Conservation (phyloP, 2,329 filamentous ascomycete genomes). For the Ophiosphaerella herpotricha region DNA sequence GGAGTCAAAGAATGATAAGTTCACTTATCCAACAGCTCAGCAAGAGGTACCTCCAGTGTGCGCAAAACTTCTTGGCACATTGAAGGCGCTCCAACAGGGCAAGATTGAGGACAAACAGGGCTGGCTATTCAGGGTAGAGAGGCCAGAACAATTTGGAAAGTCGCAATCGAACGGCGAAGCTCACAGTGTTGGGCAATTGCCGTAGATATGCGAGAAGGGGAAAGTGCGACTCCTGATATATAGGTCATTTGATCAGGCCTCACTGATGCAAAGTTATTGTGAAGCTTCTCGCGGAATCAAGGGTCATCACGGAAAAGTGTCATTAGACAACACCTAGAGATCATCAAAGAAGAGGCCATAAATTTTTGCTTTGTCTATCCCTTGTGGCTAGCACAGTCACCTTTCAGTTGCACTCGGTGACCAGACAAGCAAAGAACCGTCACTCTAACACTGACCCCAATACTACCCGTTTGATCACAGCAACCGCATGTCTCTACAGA, state of each 20-base stretch:
- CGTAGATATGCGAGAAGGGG: conserved; percentile 16
- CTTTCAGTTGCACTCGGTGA: no score
- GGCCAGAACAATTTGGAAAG: conserved; percentile 45
- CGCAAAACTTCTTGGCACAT: conserved; percentile 70
- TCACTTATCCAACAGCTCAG: conserved; percentile 59
- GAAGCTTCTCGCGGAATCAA: no score
- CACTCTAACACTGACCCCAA: no score
- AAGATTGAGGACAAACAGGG: conserved; percentile 76
- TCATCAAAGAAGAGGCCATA: no score
- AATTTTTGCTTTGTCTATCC: no score
- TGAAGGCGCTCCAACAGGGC: conserved; percentile 86
- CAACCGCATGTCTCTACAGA: no score
- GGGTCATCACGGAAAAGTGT: no score
- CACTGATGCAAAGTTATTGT: background rate
- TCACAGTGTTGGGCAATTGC: conserved; percentile 42
- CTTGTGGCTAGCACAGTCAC: no score
- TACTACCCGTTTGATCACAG: no score
- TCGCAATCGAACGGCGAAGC: conserved; percentile 26
- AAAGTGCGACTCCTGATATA: no score
- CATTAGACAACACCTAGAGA: no score
- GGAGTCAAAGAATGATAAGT: conserved; percentile 60
- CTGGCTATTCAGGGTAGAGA: conserved; percentile 63
- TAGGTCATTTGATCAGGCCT: background rate
- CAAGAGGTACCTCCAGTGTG: conserved; percentile 76
- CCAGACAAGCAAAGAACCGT: no score